A percentile compares a stretch with the other conserved stretches of the same genome.
These are phyloP conservation scores for Amoeboaphelidium occidentale DNA, from an alignment of 371 early-diverging fungal species.

Conservation along the genomic window DNA sequence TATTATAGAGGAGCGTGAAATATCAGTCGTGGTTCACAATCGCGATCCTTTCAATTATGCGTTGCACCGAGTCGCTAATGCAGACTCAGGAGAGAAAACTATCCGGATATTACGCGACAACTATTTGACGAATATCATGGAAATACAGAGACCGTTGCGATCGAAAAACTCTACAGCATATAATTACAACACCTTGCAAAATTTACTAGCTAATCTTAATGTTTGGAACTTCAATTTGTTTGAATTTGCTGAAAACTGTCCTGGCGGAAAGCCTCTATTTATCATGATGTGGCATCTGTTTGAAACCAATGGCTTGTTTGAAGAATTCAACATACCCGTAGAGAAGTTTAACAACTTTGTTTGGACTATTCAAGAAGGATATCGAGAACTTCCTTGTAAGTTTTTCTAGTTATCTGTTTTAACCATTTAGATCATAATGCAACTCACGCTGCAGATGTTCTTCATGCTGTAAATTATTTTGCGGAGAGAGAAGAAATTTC, in stretches of 20 bases:
- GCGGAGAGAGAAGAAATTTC: constrained; percentile 28
- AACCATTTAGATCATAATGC: constrained; percentile 59
- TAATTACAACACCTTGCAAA: too few species aligned
- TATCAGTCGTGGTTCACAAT: too few species aligned
- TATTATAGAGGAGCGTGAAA: too few species aligned
- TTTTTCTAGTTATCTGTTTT: too few species aligned
- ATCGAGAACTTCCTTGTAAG: constrained; percentile 22
- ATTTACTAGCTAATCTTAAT: not conserved
- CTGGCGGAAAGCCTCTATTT: not conserved
- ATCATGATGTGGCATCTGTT: not conserved
- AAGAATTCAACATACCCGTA: constrained; percentile 12
- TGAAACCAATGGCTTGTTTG: constrained; percentile 11
- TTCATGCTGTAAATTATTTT: constrained; percentile 46
- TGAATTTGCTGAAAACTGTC: not conserved
- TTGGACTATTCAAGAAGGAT: constrained; percentile 15
- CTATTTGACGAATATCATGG: too few species aligned
- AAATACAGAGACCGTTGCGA: too few species aligned
- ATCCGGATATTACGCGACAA: too few species aligned
- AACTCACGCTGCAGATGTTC: constrained; percentile 60
- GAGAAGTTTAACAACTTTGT: constrained; percentile 19
- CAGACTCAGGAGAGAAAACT: too few species aligned
- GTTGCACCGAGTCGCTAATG: too few species aligned
- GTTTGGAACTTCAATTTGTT: not conserved
- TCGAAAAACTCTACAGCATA: too few species aligned
- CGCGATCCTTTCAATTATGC: too few species aligned